phyloP scores from a whole-genome alignment of 768 basidiomycete species.

The Cystobasidium ongulense region DNA sequence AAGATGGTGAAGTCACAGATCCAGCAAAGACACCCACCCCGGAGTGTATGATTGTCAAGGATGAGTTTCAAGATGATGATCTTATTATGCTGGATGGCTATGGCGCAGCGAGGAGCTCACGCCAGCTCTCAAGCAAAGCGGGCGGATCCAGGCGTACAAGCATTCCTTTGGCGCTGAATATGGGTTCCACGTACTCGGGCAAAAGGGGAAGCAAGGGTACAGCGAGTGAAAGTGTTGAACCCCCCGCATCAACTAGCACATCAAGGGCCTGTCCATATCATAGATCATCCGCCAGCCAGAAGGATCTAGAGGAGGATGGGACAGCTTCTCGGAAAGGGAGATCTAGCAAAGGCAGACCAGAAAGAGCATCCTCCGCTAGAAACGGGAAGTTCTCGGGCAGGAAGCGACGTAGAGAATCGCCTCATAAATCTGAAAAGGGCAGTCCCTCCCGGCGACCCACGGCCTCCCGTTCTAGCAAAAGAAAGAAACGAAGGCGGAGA shows the following conservation, averaged over 20 bases:
- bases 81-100: not conserved
- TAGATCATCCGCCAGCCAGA: not conserved
- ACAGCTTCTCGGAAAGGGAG: not conserved
- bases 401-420: too few species aligned
- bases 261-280: not conserved
- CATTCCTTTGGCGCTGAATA: not conserved
- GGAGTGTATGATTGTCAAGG: not conserved
- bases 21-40: not conserved
- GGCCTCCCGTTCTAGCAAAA: not conserved
- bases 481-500: not conserved
- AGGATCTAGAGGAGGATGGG: not conserved
- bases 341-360: not conserved
- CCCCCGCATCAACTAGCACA: not conserved
- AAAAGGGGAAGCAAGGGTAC: not conserved
- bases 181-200: not conserved
- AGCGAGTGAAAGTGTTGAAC: not conserved
- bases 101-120: not conserved
- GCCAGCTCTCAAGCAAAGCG: not conserved
- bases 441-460: not conserved
- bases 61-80: not conserved
- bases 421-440: not conserved
- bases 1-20: not conserved
- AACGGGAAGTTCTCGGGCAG: not conserved
- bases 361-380: not conserved
- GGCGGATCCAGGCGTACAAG: not conserved